These are phyloP conservation scores for Scalesia atractyloides DNA, from an alignment of 129 eudicot species.

Conservation along the genomic window DNA sequence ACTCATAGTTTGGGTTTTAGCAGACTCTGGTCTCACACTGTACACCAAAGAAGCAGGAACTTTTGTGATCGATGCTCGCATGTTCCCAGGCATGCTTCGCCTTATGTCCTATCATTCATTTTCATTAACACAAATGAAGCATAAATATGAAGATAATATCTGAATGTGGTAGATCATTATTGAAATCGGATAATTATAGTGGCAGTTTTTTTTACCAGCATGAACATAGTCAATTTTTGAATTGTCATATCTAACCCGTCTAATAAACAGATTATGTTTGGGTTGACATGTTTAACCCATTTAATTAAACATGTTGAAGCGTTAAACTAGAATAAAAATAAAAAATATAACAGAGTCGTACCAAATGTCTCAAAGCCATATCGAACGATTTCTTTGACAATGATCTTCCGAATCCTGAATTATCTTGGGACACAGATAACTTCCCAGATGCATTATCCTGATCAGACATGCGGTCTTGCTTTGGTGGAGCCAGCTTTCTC, in stretches of 20 bases:
- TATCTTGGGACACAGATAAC: constrained; percentile 58
- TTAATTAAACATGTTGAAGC: no score
- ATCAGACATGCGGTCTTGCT: constrained; percentile 42
- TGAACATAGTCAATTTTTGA: no score
- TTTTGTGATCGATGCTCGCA: constrained; percentile 59
- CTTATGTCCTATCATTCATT: constrained; percentile 63
- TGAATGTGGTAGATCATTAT: no score
- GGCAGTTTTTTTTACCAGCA: no score
- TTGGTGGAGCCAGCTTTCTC: constrained; percentile 95
- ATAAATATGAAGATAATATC: no score
- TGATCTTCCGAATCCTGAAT: constrained; percentile 84
- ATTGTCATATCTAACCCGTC: neutral
- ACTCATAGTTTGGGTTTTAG: constrained; percentile 39
- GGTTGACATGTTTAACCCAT: no score
- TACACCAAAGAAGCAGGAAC: constrained; percentile 59
- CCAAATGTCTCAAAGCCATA: constrained; percentile 98
- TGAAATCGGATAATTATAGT: no score
- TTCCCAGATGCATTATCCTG: constrained; percentile 45
- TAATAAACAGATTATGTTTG: no score
- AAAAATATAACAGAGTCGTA: constrained; percentile 24
- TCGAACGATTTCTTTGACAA: constrained; percentile 81
- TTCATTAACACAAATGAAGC: neutral
- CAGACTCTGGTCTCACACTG: constrained; percentile 59
- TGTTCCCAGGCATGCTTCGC: constrained; percentile 63
- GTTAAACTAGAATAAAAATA: no score